Evolutionary conservation across 176 grass and related monocot species (phyloP), one percentile per base, ranked within the genome.

Genomic region (Typha latifolia): DNA sequence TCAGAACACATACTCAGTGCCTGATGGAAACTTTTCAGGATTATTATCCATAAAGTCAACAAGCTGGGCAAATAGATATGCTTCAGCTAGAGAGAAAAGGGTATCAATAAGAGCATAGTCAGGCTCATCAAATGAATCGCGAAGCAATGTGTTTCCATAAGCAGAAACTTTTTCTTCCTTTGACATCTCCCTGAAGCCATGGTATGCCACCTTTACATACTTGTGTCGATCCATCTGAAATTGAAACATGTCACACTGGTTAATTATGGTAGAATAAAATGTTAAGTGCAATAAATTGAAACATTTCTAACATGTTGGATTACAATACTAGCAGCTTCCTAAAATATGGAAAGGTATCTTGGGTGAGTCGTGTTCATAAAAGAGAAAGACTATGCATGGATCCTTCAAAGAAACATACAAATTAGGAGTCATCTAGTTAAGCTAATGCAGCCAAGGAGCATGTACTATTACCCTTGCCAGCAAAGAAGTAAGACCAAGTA

Each of bases 141-240:
- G 80, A 77, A 84, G 82, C 64, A 97, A 80, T 53, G 94, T 90
- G 75, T 78, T 97, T 81, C 94, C 94, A 37, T 97, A 97, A 69
- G 83, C 86, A 72, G 80, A 75, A 80, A 84, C 73, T 90, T 97
- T 97, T 70, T 93, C 78, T 80, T 97, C 89, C 71, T 97, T 97
- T 4, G 85, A 76, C 76, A 97, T 78, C 70, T 97, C 94, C 77
- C 62, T 86, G 70, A 97, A 97, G 48, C 94, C 94, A 76, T 97
- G 94, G 66, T 97, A 97, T 72, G 94, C 94, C 74, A 97, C 86
- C 76, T 97, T 97, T 21, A 97, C 94, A 84, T 97, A 97, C 76
- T 97, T 97, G 89, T 97, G 94, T 52, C 94, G 75, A 61, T 97
- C 94, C 94, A 97, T 97, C 94, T 97, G 81, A 72, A 68, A 91